Percentiles rank a stretch among this genome's conserved stretches.
These are phyloP conservation scores for Apiospora kogelbergensis DNA, from an alignment of 2,329 filamentous ascomycete genomes.

Conservation along the genomic window DNA sequence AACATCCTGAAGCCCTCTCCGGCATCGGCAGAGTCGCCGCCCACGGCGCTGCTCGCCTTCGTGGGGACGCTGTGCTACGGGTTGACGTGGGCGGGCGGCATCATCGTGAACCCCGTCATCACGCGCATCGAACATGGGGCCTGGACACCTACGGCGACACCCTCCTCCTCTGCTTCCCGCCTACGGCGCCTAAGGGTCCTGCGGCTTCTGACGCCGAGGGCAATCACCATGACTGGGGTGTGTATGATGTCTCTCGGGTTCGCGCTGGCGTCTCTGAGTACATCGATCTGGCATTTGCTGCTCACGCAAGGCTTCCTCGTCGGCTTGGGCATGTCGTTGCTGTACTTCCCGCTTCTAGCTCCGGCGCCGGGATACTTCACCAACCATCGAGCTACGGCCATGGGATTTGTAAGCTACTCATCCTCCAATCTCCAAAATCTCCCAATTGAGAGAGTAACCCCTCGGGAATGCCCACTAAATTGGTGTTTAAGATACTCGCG, in stretches of 20 bases:
- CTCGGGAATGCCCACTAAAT: neutral
- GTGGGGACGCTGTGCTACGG: conserved; percentile 48
- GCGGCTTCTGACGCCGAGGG: conserved; percentile 29
- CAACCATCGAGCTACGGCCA: conserved; percentile 44
- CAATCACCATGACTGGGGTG: conserved; percentile 41
- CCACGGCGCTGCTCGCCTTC: conserved; percentile 46
- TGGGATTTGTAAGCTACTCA: conserved; percentile 37
- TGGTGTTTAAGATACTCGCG: conserved; percentile 32
- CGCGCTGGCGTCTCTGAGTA: conserved; percentile 37
- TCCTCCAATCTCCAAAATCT: neutral
- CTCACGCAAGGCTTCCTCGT: conserved; percentile 43
- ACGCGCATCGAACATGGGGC: conserved; percentile 37
- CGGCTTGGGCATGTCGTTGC: conserved; percentile 42
- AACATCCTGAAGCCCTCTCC: conserved; percentile 36
- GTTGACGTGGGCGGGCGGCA: conserved; percentile 49
- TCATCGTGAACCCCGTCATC: conserved; percentile 48
- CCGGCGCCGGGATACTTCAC: conserved; percentile 51
- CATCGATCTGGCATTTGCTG: conserved; percentile 40
- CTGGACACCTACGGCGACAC: conserved; percentile 19
- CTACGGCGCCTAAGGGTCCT: conserved; percentile 24
- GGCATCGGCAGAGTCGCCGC: conserved; percentile 24
- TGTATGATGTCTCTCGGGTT: conserved; percentile 42
- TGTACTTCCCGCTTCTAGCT: conserved; percentile 43
- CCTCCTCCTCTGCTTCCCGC: conserved; percentile 1
- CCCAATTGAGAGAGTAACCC: no score